phyloP scores from a whole-genome alignment of 2,329 filamentous ascomycete species.

The Penicillium sp. region DNA sequence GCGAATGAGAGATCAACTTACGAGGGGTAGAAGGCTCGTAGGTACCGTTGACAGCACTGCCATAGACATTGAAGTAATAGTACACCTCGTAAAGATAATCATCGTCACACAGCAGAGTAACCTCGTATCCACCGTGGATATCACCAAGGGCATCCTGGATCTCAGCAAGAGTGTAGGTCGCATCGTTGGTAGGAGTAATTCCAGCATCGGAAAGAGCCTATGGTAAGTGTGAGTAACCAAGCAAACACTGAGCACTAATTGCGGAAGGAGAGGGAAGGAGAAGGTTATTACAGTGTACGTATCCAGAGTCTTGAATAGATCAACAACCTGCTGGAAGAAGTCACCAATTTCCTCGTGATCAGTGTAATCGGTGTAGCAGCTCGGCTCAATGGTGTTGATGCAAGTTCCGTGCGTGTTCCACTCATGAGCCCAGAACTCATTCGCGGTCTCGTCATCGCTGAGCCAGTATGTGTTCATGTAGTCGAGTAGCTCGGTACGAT shows the following conservation, averaged over 20 bases:
- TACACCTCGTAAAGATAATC: not conserved
- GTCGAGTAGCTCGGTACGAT: not conserved
- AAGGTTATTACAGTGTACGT: not conserved
- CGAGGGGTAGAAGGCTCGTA: not conserved
- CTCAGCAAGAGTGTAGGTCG: not conserved
- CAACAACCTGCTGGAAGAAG: not conserved
- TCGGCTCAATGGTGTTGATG: not conserved
- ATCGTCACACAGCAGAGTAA: not conserved
- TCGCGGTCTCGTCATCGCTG: not conserved
- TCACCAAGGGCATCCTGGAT: not conserved
- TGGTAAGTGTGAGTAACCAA: not conserved
- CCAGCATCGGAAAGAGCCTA: not conserved
- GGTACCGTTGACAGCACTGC: not conserved
- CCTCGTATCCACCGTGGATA: constrained; percentile 1
- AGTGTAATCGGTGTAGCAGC: not conserved
- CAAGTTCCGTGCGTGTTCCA: constrained; percentile 1
- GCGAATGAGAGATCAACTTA: not conserved
- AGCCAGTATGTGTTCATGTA: not conserved
- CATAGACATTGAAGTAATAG: constrained; percentile 1
- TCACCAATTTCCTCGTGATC: not conserved
- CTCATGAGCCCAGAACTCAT: constrained; percentile 1
- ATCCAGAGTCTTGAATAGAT: not conserved
- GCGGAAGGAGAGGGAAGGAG: not conserved
- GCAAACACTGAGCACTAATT: not conserved
- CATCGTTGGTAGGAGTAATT: not conserved